Percentiles rank a stretch among this genome's conserved stretches.
These are phyloP conservation scores for Hydnomerulius pinastri DNA, from an alignment of 768 basidiomycete genomes.

Conservation along the genomic window DNA sequence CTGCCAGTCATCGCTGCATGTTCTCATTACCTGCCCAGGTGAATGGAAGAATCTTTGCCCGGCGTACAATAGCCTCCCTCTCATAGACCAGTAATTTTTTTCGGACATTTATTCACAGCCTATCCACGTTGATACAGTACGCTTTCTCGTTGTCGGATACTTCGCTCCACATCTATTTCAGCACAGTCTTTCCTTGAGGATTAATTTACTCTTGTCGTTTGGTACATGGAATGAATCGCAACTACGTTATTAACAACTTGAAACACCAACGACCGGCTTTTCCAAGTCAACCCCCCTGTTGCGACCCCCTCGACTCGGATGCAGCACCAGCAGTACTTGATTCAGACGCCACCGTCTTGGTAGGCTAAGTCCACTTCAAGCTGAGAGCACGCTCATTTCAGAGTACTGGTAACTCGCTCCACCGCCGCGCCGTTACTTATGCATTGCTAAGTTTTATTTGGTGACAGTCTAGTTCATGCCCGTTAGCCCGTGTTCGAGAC, in stretches of 20 bases:
- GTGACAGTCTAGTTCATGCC: background rate
- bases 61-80: conserved; percentile 6
- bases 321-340: no score
- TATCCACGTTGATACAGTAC: background rate
- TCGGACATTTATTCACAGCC: background rate
- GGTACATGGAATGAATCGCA: background rate
- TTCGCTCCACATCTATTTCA: background rate
- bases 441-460: no score
- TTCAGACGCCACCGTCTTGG: no score
- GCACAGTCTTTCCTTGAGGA: background rate
- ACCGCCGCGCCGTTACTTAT: no score
- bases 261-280: no score
- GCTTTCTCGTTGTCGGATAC: background rate
- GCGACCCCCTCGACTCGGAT: no score
- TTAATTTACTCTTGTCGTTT: background rate
- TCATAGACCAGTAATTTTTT: background rate
- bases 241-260: no score
- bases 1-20: background rate
- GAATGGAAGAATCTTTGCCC: conserved; percentile 23
- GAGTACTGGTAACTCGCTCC: no score
- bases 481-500: no score
- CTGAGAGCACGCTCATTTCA: no score
- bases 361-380: no score
- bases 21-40: conserved; percentile 7
- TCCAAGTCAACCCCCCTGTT: no score